Conservation (phyloP, 805 yeast genomes). For the Hermanozyma aechmeae region DNA sequence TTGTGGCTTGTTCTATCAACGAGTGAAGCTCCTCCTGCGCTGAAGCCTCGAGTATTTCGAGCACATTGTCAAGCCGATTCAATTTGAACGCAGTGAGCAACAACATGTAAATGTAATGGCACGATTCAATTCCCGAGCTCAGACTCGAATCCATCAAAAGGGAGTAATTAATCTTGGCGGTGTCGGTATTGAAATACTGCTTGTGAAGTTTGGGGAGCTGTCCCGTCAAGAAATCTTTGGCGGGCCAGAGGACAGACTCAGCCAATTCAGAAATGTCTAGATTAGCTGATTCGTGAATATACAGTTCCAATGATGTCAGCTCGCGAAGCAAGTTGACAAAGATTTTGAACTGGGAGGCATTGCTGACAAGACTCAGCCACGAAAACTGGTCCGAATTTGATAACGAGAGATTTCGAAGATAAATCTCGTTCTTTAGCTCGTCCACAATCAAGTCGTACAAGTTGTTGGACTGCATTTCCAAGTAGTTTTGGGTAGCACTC, state of each 20-base stretch:
- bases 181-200: conserved; percentile 10
- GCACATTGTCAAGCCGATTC: conserved; percentile 50
- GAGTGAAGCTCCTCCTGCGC: conserved; percentile 55
- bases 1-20: conserved; percentile 51
- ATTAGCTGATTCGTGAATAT: conserved; percentile 46
- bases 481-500: conserved; percentile 37
- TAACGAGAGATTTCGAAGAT: conserved; percentile 30
- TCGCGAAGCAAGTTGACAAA: conserved; percentile 22
- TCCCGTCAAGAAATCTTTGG: conserved; percentile 16
- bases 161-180: conserved; percentile 17
- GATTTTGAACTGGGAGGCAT: conserved; percentile 27
- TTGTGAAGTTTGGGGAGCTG: conserved; percentile 21
- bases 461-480: conserved; percentile 47
- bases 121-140: conserved; percentile 32
- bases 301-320: conserved; percentile 41
- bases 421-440: conserved; percentile 64
- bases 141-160: conserved; percentile 20
- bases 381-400: conserved; percentile 2
- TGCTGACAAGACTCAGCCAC: conserved; percentile 17
- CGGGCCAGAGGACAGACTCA: conserved; percentile 20
- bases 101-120: conserved; percentile 42
- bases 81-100: conserved; percentile 50
- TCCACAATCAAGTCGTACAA: conserved; percentile 69
- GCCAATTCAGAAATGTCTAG: conserved; percentile 47
- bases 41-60: conserved; percentile 45